Base-by-base conservation (phyloP, 495 filamentous ascomycete genomes). In the Penicillium lividum region DNA sequence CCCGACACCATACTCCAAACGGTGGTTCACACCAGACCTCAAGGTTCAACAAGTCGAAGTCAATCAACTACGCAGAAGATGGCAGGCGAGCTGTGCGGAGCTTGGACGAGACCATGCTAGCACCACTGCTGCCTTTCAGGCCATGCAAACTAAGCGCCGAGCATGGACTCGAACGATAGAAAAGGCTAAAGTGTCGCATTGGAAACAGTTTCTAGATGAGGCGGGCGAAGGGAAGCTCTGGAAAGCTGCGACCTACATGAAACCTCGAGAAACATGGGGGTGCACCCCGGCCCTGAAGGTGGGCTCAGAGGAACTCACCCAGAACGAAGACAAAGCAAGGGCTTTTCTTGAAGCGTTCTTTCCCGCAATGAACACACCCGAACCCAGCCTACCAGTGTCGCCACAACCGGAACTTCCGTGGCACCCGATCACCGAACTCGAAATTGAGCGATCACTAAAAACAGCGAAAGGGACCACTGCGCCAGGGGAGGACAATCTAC, bases 301-400 rank as follows among this genome's bases (percentile, higher is more conserved):
- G 3, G 57, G 47, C 9, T 29, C 40, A 11, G 5, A 54, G 0
- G 65, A 69, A 11, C 2, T 63, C 0, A 54, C 34, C 2, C 43
- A 64, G 0, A 71, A 73, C 27, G 15, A 64, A 40, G 62, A 66
- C 3, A 73, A 73, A 53, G 62, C 59, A 2, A 13, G 56, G 18
- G 57, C 57, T 0, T 69, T 73, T 36, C 7, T 71, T 4, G 59
- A 69, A 7, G 10, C 64, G 0, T 71, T 73, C 64, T 73, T 71
- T 47, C 66, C 62, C 4, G 47, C 29, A 18, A 71, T 69, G 53
- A 56, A 57, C 44, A 51, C 38, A 33, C 65, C 62, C 15, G 27
- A 42, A n/a, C 30, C 44, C 6, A 48, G 27, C 15, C 30, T 18
- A 42, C 51, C 51, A 22, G 16, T 36, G 1, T 25, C 31, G 29